Evolutionary conservation across 345 rosid species (phyloP).

Genomic region (Sisymbrium altissimum): DNA sequence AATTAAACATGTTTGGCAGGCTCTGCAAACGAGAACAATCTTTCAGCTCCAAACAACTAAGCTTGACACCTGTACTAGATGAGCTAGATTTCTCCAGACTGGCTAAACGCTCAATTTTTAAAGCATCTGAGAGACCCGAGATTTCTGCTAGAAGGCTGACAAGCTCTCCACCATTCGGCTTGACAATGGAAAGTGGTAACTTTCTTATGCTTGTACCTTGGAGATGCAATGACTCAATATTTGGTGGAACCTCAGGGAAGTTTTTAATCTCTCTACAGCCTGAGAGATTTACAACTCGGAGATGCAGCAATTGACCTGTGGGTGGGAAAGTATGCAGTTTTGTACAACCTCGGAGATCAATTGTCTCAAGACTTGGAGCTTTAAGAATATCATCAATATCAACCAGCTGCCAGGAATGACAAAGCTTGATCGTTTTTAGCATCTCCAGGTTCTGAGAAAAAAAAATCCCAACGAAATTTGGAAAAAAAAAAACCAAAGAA

Average conservation of each 20-base stretch:
- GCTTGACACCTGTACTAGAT: not conserved
- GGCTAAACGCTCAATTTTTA: not conserved
- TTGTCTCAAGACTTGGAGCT: not conserved
- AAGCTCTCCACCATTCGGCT: not conserved
- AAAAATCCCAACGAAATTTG: not conserved
- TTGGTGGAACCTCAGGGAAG: not conserved
- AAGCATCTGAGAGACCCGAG: not conserved
- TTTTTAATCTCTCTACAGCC: not conserved
- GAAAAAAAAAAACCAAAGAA: not conserved
- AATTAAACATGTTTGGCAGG: not conserved
- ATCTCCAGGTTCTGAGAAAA: not conserved
- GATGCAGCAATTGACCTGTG: not conserved
- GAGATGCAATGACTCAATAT: not conserved
- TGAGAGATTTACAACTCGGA: not conserved
- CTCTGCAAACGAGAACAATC: slow-evolving; percentile 3
- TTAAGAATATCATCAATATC: not conserved
- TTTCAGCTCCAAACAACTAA: slow-evolving; percentile 3
- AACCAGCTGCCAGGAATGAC: not conserved
- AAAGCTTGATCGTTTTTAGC: slow-evolving; percentile 10
- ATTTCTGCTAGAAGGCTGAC: not conserved
- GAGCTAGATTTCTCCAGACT: not conserved
- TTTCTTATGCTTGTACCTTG: not conserved
- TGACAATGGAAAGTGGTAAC: not conserved
- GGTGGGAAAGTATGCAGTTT: slow-evolving; percentile 10
- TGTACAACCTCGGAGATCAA: slow-evolving; percentile 18